Base-by-base conservation (phyloP, 2,329 filamentous ascomycete genomes). In the Nigrospora osmanthi region DNA sequence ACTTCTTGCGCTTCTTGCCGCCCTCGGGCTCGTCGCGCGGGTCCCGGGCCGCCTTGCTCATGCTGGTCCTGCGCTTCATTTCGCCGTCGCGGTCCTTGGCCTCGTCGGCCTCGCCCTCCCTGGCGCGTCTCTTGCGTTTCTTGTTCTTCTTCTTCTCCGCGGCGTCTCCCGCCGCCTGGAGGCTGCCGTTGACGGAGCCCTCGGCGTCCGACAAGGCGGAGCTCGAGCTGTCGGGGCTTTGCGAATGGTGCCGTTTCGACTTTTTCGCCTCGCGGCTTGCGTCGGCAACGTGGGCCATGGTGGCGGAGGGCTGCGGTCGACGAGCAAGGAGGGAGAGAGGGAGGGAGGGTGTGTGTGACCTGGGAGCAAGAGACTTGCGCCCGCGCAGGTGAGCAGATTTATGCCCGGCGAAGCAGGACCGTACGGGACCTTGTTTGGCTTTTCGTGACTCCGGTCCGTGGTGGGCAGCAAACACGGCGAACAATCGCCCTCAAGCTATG, bases 1-100 rank as follows among this genome's bases (percentile, higher is more conserved):
- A 36, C 51, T 62, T 65, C 59, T 67, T 67, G 58, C 65, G 67
- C 48, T 57, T 60, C 31, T 52, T 58, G 44, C 58, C 57, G 39
- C 58, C 52, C 3, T 64, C 57, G 2, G 72, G 71, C 53, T 77
- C 70, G 55, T 82, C 78, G 47, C 75, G 68, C 14, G 76, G 76
- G 55, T 82, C 79, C 47, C 78, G 68, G n/a, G 78, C 77, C 4
- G 78, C 76, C 52, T 80, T 80, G 66, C 73, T 76, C 45, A 81
- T 56, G 59, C 76, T 81, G 36, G 70, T 68, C 46, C 72, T 68
- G 40, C 76, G 69, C 59, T 72, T 66, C 5, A 10, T 10, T 10
- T 28, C 23, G 12, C 31, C 11, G 17, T 32, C 14, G 4, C 23
- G 19, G 17, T 16, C 14, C 14, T 30, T 30, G 13, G 23, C 12